Conservation (phyloP, 352 stramenopile genomes). For the Pythium aquatile region DNA sequence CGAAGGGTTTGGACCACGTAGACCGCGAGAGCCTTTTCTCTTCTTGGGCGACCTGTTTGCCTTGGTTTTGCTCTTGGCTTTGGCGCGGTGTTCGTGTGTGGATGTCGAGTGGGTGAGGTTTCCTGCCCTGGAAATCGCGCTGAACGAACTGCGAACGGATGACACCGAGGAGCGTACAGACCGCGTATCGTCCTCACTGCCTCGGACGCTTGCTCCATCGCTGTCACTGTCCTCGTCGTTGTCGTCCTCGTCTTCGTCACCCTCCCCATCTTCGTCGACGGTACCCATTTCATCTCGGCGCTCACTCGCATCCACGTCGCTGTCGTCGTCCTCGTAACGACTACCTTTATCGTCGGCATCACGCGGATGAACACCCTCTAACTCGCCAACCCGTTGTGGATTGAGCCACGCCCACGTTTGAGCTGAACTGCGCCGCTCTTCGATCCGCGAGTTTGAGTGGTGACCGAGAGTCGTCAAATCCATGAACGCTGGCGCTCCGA, state of each 20-base stretch:
- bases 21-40: background rate
- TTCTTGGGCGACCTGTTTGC: slow-evolving; percentile 1
- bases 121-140: slow-evolving; percentile 10
- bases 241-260: slow-evolving; percentile 12
- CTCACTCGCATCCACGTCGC: slow-evolving; percentile 16
- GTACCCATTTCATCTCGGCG: slow-evolving; percentile 13
- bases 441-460: slow-evolving; percentile 52
- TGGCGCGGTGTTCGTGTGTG: background rate
- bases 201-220: slow-evolving; percentile 12
- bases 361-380: background rate
- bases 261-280: background rate
- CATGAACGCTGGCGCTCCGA: slow-evolving; percentile 33
- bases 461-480: slow-evolving; percentile 39
- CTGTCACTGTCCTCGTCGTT: slow-evolving; percentile 26
- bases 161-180: slow-evolving; percentile 17
- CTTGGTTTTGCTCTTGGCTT: background rate
- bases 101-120: background rate
- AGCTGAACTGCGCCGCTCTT: slow-evolving; percentile 42
- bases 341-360: slow-evolving; percentile 1
- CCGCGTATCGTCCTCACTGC: slow-evolving; percentile 25
- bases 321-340: slow-evolving; percentile 10
- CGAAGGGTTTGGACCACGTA: background rate
- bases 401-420: slow-evolving; percentile 58
- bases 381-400: slow-evolving; percentile 4
- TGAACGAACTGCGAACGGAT: slow-evolving; percentile 21